phyloP scores from a whole-genome alignment of 306 rosid species.

The Inga laurina region DNA sequence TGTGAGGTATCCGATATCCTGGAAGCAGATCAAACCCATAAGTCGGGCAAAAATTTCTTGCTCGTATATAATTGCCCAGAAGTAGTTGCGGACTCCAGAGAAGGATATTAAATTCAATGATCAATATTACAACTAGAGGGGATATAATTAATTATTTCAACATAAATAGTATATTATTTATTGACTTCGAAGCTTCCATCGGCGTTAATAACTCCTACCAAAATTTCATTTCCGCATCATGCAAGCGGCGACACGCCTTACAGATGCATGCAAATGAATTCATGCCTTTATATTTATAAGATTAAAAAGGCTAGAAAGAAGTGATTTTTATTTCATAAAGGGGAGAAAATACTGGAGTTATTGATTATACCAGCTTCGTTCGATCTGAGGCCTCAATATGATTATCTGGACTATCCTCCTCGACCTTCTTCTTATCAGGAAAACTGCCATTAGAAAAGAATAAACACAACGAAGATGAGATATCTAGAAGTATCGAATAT shows the following conservation, averaged over 20 bases:
- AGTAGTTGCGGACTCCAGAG: conserved; percentile 28
- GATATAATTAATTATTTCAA: conserved; percentile 22
- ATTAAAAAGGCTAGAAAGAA: conserved; percentile 12
- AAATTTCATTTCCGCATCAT: conserved; percentile 1
- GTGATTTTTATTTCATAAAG: background rate
- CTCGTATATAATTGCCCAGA: background rate
- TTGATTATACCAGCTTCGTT: conserved; percentile 65
- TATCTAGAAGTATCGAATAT: conserved; percentile 4
- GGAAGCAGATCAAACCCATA: conserved; percentile 41
- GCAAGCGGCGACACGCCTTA: background rate
- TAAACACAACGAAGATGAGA: conserved; percentile 25
- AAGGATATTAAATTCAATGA: conserved; percentile 26
- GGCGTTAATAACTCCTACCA: conserved; percentile 11
- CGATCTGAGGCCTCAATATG: conserved; percentile 49
- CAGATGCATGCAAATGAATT: conserved; percentile 1
- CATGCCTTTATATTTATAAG: background rate
- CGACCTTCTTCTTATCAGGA: conserved; percentile 65
- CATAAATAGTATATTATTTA: background rate
- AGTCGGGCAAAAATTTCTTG: conserved; percentile 29
- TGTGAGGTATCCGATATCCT: conserved; percentile 65
- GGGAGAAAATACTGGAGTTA: background rate
- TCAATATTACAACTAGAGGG: conserved; percentile 28
- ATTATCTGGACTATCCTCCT: conserved; percentile 48
- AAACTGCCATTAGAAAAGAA: conserved; percentile 54
- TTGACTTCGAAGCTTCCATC: conserved; percentile 6